Percentiles rank a stretch among this genome's conserved stretches.
phyloP scores from a whole-genome alignment of 164 flowering plant species.

The Euptelea pleiosperma region DNA sequence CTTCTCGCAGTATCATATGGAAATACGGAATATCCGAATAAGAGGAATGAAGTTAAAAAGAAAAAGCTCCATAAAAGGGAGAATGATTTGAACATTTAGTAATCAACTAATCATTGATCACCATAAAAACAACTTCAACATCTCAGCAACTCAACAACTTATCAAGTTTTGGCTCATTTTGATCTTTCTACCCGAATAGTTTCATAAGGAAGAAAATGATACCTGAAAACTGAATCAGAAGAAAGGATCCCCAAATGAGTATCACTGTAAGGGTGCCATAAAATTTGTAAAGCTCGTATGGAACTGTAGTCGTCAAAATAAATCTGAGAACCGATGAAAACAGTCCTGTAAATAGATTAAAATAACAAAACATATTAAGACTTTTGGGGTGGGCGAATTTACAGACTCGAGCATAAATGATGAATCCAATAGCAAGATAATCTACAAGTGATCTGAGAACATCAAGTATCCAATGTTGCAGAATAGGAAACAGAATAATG shows the following conservation, averaged over 20 bases:
- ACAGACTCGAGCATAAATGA: not conserved
- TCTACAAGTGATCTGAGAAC: no score
- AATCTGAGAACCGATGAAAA: slow-evolving; percentile 52
- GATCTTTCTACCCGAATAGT: not conserved
- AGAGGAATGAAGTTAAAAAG: no score
- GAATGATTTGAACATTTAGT: not conserved
- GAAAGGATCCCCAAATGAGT: slow-evolving; percentile 84
- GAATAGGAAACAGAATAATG: not conserved
- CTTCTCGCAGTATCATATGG: no score
- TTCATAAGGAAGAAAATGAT: not conserved
- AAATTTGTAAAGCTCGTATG: slow-evolving; percentile 47
- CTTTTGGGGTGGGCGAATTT: not conserved
- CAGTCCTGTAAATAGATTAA: slow-evolving; percentile 52
- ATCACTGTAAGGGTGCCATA: slow-evolving; percentile 84
- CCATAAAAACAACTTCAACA: not conserved
- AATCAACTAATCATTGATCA: no score
- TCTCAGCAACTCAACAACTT: not conserved
- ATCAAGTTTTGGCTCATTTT: not conserved
- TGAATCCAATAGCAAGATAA: not conserved
- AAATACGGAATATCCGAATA: no score
- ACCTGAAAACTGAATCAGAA: slow-evolving; percentile 96
- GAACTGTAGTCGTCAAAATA: slow-evolving; percentile 40
- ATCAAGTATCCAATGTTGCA: not conserved
- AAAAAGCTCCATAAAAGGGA: no score
- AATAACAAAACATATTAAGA: slow-evolving; percentile 8